Base-by-base conservation (phyloP, 352 stramenopile species). In the Globisporangium mamillatum region DNA sequence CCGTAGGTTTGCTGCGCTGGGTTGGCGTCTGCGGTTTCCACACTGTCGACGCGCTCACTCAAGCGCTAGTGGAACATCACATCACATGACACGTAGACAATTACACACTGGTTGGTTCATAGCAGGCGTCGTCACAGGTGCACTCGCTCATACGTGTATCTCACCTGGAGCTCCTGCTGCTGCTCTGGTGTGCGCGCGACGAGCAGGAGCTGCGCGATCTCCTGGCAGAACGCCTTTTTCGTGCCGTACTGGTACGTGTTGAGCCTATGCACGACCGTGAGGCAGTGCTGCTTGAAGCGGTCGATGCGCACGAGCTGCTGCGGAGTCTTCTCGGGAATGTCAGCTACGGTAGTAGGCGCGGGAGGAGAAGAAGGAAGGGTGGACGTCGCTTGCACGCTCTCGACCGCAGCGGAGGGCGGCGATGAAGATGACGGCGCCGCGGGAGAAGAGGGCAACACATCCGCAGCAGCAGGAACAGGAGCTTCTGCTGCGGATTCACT, bases 201-300 rank as follows among this genome's bases (percentile, higher is more conserved):
- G 20, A 73, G 65, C 63, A 77, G 58, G 24, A 90, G 56, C 64
- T 84, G 74, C 54, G 78, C 67, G 56, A 90, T 74, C 69, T 92
- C 84, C 41, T 73, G 68, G 46, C 72, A 64, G 64, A 90, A 91
- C 7, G 82, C 79, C 24, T 74, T 75, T n/a, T 69, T 63, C 25
- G 82, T 79, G 41, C 69, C 75, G 70, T 89, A 92, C 53, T 91
- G 75, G 61, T 89, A 90, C 53, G 78, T 81, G 67, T 90, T 90
- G 60, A 90, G 73, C 32, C 79, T 75, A 61, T 69, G 71, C 24
- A 84, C 60, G 64, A 90, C 78, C 4, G 72, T 60, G 65, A 69
- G 74, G 60, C 73, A 81, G 72, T 84, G 78, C 60, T 63, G 46
- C 10, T 63, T 58, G 60, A 70, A 77, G 34, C 62, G 56, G 67